Conservation (phyloP, 768 basidiomycete species). For the Suillus discolor region DNA sequence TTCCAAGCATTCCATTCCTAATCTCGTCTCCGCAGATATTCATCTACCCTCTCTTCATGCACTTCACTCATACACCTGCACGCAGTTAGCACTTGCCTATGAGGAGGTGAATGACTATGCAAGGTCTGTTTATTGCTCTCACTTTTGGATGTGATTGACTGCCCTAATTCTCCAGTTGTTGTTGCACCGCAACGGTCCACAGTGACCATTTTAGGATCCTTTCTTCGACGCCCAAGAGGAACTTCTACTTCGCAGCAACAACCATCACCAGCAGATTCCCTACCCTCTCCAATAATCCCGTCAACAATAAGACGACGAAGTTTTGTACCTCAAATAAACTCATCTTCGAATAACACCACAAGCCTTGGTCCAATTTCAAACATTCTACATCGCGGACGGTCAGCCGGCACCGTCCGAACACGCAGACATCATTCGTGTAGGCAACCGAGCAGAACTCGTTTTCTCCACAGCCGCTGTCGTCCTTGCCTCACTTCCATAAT, state of each 20-base stretch:
- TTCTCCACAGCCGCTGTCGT: slow-evolving; percentile 68
- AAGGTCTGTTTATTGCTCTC: too few relatives aligned
- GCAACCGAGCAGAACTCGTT: slow-evolving; percentile 67
- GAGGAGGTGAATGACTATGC: slow-evolving; percentile 23
- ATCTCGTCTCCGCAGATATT: neutral
- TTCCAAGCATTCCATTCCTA: neutral
- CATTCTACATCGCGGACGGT: slow-evolving; percentile 66
- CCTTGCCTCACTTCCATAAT: slow-evolving; percentile 58
- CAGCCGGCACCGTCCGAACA: slow-evolving; percentile 58
- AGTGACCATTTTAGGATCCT: slow-evolving; percentile 60
- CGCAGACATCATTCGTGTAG: slow-evolving; percentile 73
- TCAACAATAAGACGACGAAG: slow-evolving; percentile 39
- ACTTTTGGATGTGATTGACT: too few relatives aligned
- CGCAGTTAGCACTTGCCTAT: slow-evolving; percentile 57
- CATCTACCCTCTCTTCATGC: neutral
- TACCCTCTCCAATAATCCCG: slow-evolving; percentile 38
- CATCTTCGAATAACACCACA: slow-evolving; percentile 35
- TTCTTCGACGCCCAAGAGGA: slow-evolving; percentile 72
- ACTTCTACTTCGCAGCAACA: slow-evolving; percentile 58
- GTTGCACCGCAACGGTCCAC: slow-evolving; percentile 34
- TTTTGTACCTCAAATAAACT: slow-evolving; percentile 38
- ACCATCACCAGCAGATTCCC: slow-evolving; percentile 29
- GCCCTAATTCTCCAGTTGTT: slow-evolving; percentile 34
- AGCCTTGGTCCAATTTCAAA: slow-evolving; percentile 42
- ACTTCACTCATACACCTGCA: slow-evolving; percentile 53